A percentile compares a stretch with the other conserved stretches of the same genome.
Evolutionary conservation across 257 asterid genomes (phyloP).

Genomic region (Cordia subcordata): DNA sequence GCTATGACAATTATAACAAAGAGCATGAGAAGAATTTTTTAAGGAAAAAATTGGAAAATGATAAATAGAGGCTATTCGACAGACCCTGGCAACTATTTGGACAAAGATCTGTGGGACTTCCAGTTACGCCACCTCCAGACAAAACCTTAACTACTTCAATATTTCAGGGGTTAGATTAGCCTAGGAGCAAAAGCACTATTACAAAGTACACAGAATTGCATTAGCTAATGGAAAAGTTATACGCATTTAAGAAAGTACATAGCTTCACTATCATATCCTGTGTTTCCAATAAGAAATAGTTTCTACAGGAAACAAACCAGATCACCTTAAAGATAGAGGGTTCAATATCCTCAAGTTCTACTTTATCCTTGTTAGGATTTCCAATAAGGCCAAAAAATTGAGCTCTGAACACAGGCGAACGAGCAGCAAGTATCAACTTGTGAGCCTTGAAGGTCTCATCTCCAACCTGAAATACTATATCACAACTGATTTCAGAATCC

Average conservation of each 20-base stretch:
- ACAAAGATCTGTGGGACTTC: too few species aligned
- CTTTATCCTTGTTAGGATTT: conserved; percentile 50
- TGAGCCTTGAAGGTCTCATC: conserved; percentile 83
- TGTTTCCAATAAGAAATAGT: background rate
- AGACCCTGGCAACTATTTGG: too few species aligned
- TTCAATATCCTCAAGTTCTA: conserved; percentile 76
- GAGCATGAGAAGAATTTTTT: too few species aligned
- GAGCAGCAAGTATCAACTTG: conserved; percentile 85
- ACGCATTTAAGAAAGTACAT: background rate
- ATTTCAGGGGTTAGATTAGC: too few species aligned
- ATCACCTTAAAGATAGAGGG: conserved; percentile 73
- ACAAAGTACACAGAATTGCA: too few species aligned
- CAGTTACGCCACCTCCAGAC: too few species aligned
- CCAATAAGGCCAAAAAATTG: conserved; percentile 87
- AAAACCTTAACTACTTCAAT: too few species aligned
- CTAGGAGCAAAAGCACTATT: too few species aligned
- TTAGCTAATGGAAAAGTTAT: too few species aligned
- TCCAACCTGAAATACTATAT: conserved; percentile 67
- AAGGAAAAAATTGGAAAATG: too few species aligned
- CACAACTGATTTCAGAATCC: conserved; percentile 68
- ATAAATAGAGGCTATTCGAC: too few species aligned
- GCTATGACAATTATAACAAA: too few species aligned
- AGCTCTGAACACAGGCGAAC: conserved; percentile 93
- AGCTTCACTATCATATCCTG: background rate
- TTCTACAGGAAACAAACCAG: background rate